Conservation (phyloP, 1,284 basidiomycete genomes). For the Microbotryum lychnidis-dioicae region DNA sequence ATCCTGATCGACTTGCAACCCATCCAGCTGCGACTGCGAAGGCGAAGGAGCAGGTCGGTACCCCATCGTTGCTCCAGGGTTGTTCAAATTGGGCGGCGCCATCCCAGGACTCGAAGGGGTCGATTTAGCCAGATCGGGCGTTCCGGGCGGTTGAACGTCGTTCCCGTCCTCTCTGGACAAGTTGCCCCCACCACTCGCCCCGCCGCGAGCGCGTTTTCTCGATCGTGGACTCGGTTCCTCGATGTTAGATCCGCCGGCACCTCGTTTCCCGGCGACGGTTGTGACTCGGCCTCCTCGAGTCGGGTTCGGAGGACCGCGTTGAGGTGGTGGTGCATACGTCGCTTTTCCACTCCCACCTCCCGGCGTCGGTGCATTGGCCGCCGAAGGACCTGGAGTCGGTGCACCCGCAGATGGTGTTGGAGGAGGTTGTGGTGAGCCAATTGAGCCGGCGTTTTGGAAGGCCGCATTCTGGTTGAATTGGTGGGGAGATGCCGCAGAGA, state of each 20-base stretch:
- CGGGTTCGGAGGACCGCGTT: conserved; percentile 1
- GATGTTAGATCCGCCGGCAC: neutral
- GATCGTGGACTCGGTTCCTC: conserved; percentile 26
- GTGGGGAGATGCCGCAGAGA: conserved; percentile 19
- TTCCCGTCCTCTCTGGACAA: neutral
- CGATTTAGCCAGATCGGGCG: conserved; percentile 6
- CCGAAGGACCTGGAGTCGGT: neutral
- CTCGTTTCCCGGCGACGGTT: conserved; percentile 15
- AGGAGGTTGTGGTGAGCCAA: conserved; percentile 1
- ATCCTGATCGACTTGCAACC: conserved; percentile 3
- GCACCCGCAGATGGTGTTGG: neutral
- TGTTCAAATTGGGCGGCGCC: neutral
- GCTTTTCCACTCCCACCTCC: conserved; percentile 17
- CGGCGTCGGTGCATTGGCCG: neutral
- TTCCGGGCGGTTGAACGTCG: neutral
- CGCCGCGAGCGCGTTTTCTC: conserved; percentile 20
- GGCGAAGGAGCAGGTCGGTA: conserved; percentile 20
- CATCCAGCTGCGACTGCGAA: conserved; percentile 5
- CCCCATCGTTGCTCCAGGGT: conserved; percentile 3
- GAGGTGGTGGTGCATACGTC: conserved; percentile 4
- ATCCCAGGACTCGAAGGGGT: conserved; percentile 13
- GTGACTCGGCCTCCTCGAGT: neutral
- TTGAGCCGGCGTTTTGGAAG: neutral
- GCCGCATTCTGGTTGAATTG: conserved; percentile 12
- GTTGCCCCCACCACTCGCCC: conserved; percentile 16